Base-by-base conservation (phyloP, 257 asterid species). In the Plantago major region DNA sequence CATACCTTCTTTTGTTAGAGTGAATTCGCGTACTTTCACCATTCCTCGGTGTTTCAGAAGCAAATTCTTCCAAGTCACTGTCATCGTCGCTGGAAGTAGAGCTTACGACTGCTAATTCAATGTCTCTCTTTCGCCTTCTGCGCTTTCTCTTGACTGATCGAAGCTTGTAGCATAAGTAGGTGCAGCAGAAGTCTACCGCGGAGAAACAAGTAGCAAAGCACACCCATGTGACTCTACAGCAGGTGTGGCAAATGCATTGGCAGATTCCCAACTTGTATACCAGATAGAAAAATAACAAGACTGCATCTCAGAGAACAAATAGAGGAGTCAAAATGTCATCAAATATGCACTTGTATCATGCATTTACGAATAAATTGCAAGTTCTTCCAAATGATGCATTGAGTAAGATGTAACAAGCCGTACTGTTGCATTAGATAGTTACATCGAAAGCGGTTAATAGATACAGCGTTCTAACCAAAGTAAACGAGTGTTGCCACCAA, bases 181-280 rank as follows among this genome's bases (percentile, higher is more conserved):
- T 52, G 79, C 90, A 90, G 62, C 93, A 82, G 15, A 69, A 87
- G 53, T 77, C 74, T n/a, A 79, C 4, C 9, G 73, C 53, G 0
- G 82, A 75, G 70, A 87, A 81, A 37, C 71, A 84, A 12, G 84
- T 71, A 0, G 81, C 50, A 40, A 80, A 79, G 51, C 82, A 81
- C 17, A 85, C 81, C 84, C 85, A 76, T 18, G 66, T 54, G 22
- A 72, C 46, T 77, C 84, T 74, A 54, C 75, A 80, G 17, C 82
- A 50, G 12, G 66, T 72, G 49, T 46, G 81, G 60, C 84, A 79
- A 49, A 87, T 74, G 84, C 96, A 87, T 66, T 77, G 87, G 65
- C 86, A 81, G 67, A 90, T 79, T 9, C 96, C 96, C 77, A 90
- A 64, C 76, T 81, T 84, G 87, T 68, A 83, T 33, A 83, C n/a